A percentile compares a stretch with the other conserved stretches of the same genome.
Evolutionary conservation across 2,329 filamentous ascomycete species (phyloP).

Genomic region (Aureobasidium namibiae): DNA sequence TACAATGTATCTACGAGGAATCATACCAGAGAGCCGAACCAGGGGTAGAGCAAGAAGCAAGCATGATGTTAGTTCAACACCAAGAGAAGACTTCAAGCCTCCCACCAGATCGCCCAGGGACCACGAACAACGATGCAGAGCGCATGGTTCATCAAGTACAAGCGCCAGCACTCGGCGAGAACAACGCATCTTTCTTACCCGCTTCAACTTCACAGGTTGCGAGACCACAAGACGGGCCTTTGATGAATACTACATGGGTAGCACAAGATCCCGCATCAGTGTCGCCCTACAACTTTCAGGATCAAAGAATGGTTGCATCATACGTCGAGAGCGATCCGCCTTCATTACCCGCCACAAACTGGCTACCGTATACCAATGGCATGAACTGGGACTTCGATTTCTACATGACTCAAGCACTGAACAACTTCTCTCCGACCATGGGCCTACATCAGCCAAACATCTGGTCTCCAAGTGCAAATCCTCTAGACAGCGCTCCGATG

Average conservation of each 20-base stretch:
- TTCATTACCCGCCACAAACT: constrained; percentile 3
- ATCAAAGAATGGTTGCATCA: background rate
- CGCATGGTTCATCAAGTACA: background rate
- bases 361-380: background rate
- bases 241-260: background rate
- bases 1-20: background rate
- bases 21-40: background rate
- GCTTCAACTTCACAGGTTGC: background rate
- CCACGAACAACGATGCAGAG: background rate
- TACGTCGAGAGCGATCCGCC: background rate
- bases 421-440: background rate
- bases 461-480: background rate
- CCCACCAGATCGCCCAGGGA: background rate
- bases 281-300: background rate
- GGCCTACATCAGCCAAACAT: background rate
- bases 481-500: background rate
- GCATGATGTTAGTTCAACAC: background rate
- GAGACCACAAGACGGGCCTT: background rate
- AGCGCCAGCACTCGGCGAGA: background rate
- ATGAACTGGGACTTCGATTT: constrained; percentile 7
- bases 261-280: background rate
- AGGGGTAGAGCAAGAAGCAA: background rate
- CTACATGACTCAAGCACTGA: constrained; percentile 2
- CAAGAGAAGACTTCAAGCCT: background rate
- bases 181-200: background rate